A percentile compares a stretch with the other conserved stretches of the same genome.
These are phyloP conservation scores for Microdochium paspali DNA, from an alignment of 2,329 filamentous ascomycete species.

Conservation along the genomic window DNA sequence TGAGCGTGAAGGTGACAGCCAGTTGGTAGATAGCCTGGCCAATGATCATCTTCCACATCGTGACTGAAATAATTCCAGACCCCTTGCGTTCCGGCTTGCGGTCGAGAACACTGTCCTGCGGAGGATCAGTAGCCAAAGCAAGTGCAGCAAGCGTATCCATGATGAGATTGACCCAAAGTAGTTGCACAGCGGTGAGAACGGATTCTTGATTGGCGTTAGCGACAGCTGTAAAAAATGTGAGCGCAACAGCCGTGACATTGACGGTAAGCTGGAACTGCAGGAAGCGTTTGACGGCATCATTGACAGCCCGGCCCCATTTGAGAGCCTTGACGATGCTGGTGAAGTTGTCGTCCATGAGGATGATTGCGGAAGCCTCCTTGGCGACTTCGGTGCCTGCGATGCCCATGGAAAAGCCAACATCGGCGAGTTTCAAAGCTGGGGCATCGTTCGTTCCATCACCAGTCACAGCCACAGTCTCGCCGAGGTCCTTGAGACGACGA, in stretches of 20 bases:
- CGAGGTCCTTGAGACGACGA: constrained; percentile 59
- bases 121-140: constrained; percentile 84
- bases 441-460: constrained; percentile 81
- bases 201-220: constrained; percentile 58
- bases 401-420: constrained; percentile 81
- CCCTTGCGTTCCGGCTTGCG: constrained; percentile 57
- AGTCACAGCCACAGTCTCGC: constrained; percentile 73
- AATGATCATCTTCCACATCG: constrained; percentile 99
- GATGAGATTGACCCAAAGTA: constrained; percentile 94
- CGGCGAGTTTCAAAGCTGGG: constrained; percentile 69
- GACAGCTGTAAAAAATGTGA: constrained; percentile 84
- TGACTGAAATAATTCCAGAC: constrained; percentile 63
- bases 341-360: constrained; percentile 84
- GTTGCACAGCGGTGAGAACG: constrained; percentile 79
- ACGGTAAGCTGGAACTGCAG: constrained; percentile 74
- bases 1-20: constrained; percentile 67
- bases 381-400: constrained; percentile 76
- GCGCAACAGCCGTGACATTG: constrained; percentile 80
- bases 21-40: constrained; percentile 89
- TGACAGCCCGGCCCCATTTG: constrained; percentile 71
- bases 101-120: constrained; percentile 69
- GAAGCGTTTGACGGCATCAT: constrained; percentile 70
- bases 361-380: constrained; percentile 77
- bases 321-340: constrained; percentile 77
- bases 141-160: constrained; percentile 94